These are phyloP conservation scores for Tilletia indica DNA, from an alignment of 1,284 basidiomycete species.

Conservation along the genomic window DNA sequence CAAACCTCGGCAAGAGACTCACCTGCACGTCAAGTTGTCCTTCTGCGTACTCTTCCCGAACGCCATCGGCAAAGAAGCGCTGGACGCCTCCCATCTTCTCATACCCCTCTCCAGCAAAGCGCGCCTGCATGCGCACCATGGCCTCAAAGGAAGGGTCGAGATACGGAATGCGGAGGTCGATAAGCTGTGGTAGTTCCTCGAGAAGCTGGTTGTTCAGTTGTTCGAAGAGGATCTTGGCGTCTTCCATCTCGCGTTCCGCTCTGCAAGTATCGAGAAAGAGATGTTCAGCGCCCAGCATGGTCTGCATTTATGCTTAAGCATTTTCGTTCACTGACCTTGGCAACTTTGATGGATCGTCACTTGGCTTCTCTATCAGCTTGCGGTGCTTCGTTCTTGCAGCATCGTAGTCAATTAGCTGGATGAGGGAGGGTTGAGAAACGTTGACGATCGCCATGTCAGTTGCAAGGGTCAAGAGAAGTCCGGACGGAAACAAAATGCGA, in stretches of 20 bases:
- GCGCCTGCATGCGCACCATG: conserved; percentile 91
- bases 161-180: conserved; percentile 93
- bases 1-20: conserved; percentile 23
- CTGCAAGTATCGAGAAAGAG: conserved; percentile 47
- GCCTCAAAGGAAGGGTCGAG: conserved; percentile 98
- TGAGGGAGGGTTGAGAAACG: not conserved
- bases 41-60: conserved; percentile 77
- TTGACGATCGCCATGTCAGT: too few relatives aligned
- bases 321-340: conserved; percentile 65
- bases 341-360: conserved; percentile 86
- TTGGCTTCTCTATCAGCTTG: conserved; percentile 87
- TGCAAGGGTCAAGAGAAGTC: conserved; percentile 5
- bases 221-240: conserved; percentile 88
- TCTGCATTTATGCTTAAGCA: not conserved
- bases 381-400: conserved; percentile 70
- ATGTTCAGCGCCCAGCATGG: not conserved
- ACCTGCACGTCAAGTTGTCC: conserved; percentile 93
- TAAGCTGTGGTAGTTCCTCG: conserved; percentile 81
- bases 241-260: conserved; percentile 93
- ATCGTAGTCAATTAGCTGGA: conserved; percentile 89
- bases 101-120: conserved; percentile 95
- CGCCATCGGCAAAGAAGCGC: conserved; percentile 63
- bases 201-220: conserved; percentile 89
- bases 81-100: conserved; percentile 96
- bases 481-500: not conserved